Evolutionary conservation across 257 asterid species (phyloP), one percentile per base, ranked within the genome.

Genomic region (Plantago ovata): DNA sequence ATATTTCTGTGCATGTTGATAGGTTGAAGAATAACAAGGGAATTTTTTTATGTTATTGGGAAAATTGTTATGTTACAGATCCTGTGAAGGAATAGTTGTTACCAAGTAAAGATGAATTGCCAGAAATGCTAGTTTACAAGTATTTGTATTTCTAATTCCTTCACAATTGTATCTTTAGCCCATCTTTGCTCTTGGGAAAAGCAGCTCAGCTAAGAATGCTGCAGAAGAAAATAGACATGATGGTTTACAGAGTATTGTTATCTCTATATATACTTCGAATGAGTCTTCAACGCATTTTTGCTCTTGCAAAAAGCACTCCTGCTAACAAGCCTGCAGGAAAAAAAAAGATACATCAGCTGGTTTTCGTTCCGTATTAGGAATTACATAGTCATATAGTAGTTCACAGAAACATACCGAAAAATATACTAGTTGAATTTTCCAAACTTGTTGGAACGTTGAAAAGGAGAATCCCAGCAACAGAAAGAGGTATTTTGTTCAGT

Each of bases 401-500:
- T 38, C 8, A 47, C 16, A 40, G 58, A 42, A 32, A 62, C 74
- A 56, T 49, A 84, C 97, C 95, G 12, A 86, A 82, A 53, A 89
- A 80, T 66, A 89, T 86, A 69, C 94, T 86, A 0, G 87, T 81
- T 10, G 94, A 78, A 65, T 89, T 89, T 69, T 84, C 93, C 76
- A 82, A 61, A 61, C 87, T 89, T 13, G 95, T 89, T 8, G 94
- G 85, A 52, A 89, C 95, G 10, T 86, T 69, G 72, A 89, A 89
- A 40, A 89, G 78, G 67, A 86, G 67, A 61, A 89, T 89, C 38
- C 97, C 97, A 50, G 88, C 87, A 59, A 89, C 70, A 38, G 95
- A 89, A 60, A 89, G 86, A 49, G 97, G 97, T 63, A 89, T 86
- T 79, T 89, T 86, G 76, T 89, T 89, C 53, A 89, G 64, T 6